phyloP scores from a whole-genome alignment of 1,139 yeast species.

The Zygosaccharomyces pseudobailii region DNA sequence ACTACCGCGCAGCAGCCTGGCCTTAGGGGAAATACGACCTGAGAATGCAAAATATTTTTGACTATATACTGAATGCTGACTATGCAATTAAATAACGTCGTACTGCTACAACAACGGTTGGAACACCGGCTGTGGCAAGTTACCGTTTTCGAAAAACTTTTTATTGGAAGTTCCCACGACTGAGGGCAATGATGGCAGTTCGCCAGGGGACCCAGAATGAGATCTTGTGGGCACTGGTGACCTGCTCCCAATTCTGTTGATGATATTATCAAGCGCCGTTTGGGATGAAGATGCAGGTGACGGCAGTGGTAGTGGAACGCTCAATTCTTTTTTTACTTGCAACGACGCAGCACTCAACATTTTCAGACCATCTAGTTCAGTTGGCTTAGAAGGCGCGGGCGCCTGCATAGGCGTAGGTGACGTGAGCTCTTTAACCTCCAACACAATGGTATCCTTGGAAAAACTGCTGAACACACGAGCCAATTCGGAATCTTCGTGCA shows the following conservation, averaged over 20 bases:
- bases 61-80: constrained; percentile 1
- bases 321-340: constrained; percentile 17
- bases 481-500: constrained; percentile 28
- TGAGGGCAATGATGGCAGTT: constrained; percentile 8
- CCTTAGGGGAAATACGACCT: not conserved
- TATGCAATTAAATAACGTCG: not conserved
- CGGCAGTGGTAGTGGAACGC: constrained; percentile 2
- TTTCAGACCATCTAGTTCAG: constrained; percentile 19
- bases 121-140: constrained; percentile 30
- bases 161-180: constrained; percentile 10
- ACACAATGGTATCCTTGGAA: constrained; percentile 21
- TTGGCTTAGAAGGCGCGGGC: constrained; percentile 5
- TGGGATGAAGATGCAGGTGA: constrained; percentile 12
- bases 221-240: constrained; percentile 4
- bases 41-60: not conserved
- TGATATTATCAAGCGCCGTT: constrained; percentile 23
- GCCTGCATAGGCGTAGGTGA: constrained; percentile 4
- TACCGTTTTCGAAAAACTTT: constrained; percentile 25
- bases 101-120: constrained; percentile 26
- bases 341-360: constrained; percentile 26
- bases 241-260: constrained; percentile 21
- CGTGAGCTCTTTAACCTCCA: constrained; percentile 24
- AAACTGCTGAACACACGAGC: constrained; percentile 28
- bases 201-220: constrained; percentile 1
- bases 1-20: too few relatives aligned